Base-by-base conservation (phyloP, 192 early-diverging fungal species). In the Backusella luteola region DNA sequence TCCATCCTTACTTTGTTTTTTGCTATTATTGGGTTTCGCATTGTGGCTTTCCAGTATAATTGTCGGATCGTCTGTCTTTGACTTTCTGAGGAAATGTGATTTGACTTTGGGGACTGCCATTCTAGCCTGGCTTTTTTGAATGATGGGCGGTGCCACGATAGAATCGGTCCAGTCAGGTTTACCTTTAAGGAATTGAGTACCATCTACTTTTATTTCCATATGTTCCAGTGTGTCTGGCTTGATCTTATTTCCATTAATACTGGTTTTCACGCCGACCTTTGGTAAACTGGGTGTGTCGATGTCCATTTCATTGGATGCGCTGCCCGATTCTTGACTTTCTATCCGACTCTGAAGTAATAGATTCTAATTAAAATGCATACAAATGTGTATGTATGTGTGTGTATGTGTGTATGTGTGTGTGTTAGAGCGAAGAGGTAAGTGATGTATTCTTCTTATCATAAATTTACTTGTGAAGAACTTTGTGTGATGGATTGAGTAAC, bases 221-320 rank as follows among this genome's bases (percentile, higher is more conserved):
- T 78, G 4, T 53, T 76, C 14, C 73, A 75, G 35, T 69, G 63
- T 39, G 15, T 69, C 41, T 1, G 81, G 78, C 67, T 86, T 85
- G 73, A 85, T 80, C 68, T 88, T 89, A 26, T 85, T 89, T 29
- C 87, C 88, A 4, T 77, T 69, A 6, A 86, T 66, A 4, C 81
- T 4, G 9, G 11, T 32, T 32, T 32, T 32, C 56, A 63, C 56
- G 8, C 56, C 56, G 26, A 2, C 8, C 26, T 29, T 29, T 26
- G 56, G 56, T 14, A 63, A 14, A 12, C 26, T 46, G 84, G 83
- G 6, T 11, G 3, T 29, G 26, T 63, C 56, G 7, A 63, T 63
- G 32, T 63, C 56, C 23, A 63, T 63, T 63, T 26, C 26, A 63
- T 14, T 29, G 11, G 56, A 11, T 63, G n/a, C 12, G 1, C 0